A percentile compares a stretch with the other conserved stretches of the same genome.
Conservation (phyloP, 805 yeast genomes). For the Candida boleticola region DNA sequence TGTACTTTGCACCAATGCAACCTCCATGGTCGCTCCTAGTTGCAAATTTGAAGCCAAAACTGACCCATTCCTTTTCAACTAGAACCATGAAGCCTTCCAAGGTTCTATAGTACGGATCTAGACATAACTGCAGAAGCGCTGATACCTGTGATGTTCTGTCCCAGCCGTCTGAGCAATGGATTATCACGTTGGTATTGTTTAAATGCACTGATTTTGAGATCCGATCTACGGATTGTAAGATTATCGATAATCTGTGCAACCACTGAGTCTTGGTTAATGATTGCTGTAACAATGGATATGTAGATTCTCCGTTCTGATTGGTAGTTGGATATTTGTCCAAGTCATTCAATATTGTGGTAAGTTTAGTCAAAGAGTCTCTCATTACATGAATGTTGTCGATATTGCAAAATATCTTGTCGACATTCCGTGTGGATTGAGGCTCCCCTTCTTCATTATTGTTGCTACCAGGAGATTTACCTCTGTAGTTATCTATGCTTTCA, state of each 20-base stretch:
- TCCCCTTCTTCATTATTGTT: conserved; percentile 4
- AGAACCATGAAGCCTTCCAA: conserved; percentile 81
- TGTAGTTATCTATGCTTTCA: conserved; percentile 86
- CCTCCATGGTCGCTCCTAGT: conserved; percentile 80
- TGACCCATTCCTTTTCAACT: conserved; percentile 92
- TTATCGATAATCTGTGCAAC: conserved; percentile 67
- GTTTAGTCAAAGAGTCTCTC: conserved; percentile 73
- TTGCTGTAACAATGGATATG: conserved; percentile 37
- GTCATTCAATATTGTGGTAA: conserved; percentile 62
- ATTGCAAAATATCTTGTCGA: conserved; percentile 76
- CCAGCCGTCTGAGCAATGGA: conserved; percentile 99
- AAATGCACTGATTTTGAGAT: conserved; percentile 79
- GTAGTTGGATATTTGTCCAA: conserved; percentile 55
- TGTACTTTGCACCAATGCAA: conserved; percentile 37
- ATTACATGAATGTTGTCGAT: conserved; percentile 95
- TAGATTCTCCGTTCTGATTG: conserved; percentile 11
- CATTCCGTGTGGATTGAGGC: conserved; percentile 24
- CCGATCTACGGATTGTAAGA: conserved; percentile 73
- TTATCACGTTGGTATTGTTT: conserved; percentile 75
- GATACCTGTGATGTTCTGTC: conserved; percentile 91
- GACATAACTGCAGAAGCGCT: conserved; percentile 77
- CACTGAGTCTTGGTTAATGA: conserved; percentile 68
- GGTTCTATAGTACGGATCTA: conserved; percentile 89
- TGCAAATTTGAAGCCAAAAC: conserved; percentile 88
- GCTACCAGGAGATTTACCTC: conserved; percentile 22